These are phyloP conservation scores for Aspergillus mulundensis DNA, from an alignment of 495 filamentous ascomycete genomes.

Conservation along the genomic window DNA sequence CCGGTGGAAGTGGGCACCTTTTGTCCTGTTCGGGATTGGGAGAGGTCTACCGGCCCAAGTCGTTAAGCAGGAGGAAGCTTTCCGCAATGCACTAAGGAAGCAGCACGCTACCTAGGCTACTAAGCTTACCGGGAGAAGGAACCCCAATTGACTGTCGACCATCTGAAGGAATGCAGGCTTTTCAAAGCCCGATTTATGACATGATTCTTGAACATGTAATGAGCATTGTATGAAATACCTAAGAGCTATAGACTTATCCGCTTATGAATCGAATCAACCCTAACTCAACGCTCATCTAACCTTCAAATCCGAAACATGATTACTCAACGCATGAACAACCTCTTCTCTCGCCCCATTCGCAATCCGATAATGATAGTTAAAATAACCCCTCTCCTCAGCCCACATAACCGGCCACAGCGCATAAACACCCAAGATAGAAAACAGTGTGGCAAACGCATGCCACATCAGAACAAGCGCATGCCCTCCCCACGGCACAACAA, in stretches of 20 bases:
- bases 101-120: constrained; percentile 15
- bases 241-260: neutral
- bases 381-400: constrained; percentile 20
- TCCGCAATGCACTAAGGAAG: constrained; percentile 31
- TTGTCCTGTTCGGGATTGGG: constrained; percentile 75
- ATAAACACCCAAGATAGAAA: constrained; percentile 57
- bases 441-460: constrained; percentile 58
- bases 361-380: neutral
- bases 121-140: neutral
- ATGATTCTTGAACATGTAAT: neutral
- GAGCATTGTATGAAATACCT: neutral
- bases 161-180: neutral
- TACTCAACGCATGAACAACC: constrained; percentile 1
- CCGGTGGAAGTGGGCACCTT: constrained; percentile 68
- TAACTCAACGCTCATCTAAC: neutral
- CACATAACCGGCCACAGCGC: constrained; percentile 51
- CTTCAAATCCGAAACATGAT: neutral
- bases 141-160: neutral
- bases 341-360: neutral
- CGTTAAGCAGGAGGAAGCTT: constrained; percentile 58
- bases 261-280: neutral
- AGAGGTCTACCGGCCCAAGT: constrained; percentile 59
- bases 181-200: neutral
- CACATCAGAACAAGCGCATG: constrained; percentile 46
- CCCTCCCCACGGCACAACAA: constrained; percentile 43